A percentile compares a stretch with the other conserved stretches of the same genome.
These are phyloP conservation scores for Myrica gale DNA, from an alignment of 306 rosid genomes.

Conservation along the genomic window DNA sequence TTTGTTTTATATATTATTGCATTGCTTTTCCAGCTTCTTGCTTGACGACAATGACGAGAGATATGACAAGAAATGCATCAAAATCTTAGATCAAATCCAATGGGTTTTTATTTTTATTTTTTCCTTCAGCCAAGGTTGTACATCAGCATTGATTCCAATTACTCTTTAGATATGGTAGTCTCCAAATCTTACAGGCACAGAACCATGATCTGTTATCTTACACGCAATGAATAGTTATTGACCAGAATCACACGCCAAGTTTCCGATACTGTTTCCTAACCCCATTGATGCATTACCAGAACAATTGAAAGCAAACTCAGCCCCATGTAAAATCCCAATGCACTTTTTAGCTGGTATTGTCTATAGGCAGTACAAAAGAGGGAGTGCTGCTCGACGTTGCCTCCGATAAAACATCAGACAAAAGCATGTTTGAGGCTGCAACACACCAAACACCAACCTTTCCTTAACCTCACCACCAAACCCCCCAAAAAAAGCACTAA, in stretches of 20 bases:
- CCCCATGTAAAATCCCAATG: background rate
- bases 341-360: background rate
- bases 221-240: too few species aligned
- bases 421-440: conserved; percentile 6
- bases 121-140: too few species aligned
- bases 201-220: too few species aligned
- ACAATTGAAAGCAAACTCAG: background rate
- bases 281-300: background rate
- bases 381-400: conserved; percentile 4
- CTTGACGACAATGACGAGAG: too few species aligned
- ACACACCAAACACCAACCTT: conserved; percentile 10
- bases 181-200: too few species aligned
- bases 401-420: conserved; percentile 7
- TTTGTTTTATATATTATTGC: background rate
- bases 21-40: background rate
- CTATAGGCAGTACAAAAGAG: background rate
- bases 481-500: background rate
- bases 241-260: background rate
- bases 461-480: background rate
- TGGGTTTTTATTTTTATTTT: too few species aligned
- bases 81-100: background rate
- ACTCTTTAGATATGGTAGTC: too few species aligned
- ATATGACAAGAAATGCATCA: background rate
- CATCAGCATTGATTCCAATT: too few species aligned
- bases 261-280: background rate